These are phyloP conservation scores for Leishmania amazonensis DNA, from an alignment of 208 protist species.

Conservation along the genomic window DNA sequence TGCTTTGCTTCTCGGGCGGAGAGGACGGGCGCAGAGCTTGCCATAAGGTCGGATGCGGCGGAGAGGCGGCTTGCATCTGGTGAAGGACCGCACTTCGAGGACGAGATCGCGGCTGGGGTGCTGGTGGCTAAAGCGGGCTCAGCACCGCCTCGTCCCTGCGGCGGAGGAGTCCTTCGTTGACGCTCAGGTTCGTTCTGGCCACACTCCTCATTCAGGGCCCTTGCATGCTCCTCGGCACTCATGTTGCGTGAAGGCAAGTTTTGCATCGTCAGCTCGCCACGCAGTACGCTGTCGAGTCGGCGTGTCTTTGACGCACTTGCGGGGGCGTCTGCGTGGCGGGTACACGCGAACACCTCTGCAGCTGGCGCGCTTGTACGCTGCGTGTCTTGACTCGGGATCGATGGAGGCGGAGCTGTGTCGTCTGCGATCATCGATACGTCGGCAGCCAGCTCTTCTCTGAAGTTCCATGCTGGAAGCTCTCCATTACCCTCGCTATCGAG, in stretches of 20 bases:
- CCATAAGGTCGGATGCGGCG: neutral
- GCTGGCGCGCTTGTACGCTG: neutral
- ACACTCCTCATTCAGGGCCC: neutral
- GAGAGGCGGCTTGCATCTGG: neutral
- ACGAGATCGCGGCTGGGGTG: neutral
- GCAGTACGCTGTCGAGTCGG: slow-evolving; percentile 4
- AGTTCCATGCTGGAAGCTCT: neutral
- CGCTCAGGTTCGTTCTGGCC: neutral
- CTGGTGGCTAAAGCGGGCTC: neutral
- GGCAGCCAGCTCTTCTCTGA: neutral
- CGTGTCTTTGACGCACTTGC: neutral
- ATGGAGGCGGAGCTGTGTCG: neutral
- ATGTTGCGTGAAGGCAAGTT: neutral
- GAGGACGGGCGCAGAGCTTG: neutral
- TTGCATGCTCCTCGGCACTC: neutral
- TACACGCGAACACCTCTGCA: neutral
- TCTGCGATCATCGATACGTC: neutral
- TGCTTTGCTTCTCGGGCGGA: neutral
- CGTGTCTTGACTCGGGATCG: neutral
- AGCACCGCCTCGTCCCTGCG: neutral
- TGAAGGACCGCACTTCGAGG: neutral
- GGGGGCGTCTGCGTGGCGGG: neutral
- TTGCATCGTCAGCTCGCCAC: neutral
- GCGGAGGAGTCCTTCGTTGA: neutral
- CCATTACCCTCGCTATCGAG: neutral